phyloP scores from a whole-genome alignment of 2,329 filamentous ascomycete genomes.

The Pyrenophora teres region DNA sequence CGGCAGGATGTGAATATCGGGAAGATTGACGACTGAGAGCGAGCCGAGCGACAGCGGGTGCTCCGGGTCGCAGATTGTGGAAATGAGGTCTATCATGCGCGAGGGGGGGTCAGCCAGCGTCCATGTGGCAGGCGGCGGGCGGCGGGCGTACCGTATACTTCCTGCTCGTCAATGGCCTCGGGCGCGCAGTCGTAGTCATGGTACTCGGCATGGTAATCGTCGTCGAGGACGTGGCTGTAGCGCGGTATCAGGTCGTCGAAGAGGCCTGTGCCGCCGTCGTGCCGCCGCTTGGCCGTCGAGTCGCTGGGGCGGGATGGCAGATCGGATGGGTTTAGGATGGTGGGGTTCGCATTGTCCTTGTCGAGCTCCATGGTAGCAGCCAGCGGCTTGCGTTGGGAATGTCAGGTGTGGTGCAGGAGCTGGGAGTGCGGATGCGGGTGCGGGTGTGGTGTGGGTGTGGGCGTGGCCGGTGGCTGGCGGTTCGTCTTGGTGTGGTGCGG shows the following conservation, averaged over 20 bases:
- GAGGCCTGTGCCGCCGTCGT: slow-evolving; percentile 57
- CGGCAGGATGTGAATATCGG: slow-evolving; percentile 81
- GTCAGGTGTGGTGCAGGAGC: too few relatives aligned
- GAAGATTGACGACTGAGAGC: slow-evolving; percentile 92
- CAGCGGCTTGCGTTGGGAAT: too few relatives aligned
- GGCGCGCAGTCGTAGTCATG: slow-evolving; percentile 54
- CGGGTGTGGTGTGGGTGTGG: too few relatives aligned
- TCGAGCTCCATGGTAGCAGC: slow-evolving; percentile 47
- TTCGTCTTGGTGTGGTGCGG: background rate
- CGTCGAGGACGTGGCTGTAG: slow-evolving; percentile 55
- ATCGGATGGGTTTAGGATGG: slow-evolving; percentile 84
- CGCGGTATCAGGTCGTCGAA: slow-evolving; percentile 60
- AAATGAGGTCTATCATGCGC: slow-evolving; percentile 75
- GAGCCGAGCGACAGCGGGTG: slow-evolving; percentile 93
- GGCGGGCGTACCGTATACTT: slow-evolving; percentile 77
- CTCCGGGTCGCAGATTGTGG: slow-evolving; percentile 93
- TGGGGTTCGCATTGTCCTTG: slow-evolving; percentile 84
- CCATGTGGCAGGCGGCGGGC: background rate
- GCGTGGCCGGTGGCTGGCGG: background rate
- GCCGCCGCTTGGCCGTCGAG: slow-evolving; percentile 47
- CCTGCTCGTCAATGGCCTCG: slow-evolving; percentile 94
- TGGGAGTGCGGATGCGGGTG: too few relatives aligned
- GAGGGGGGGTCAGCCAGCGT: slow-evolving; percentile 24
- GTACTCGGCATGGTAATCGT: background rate
- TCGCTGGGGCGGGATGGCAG: slow-evolving; percentile 75